Evolutionary conservation across 129 eudicot genomes (phyloP).

Genomic region (Kitagawia praeruptora): DNA sequence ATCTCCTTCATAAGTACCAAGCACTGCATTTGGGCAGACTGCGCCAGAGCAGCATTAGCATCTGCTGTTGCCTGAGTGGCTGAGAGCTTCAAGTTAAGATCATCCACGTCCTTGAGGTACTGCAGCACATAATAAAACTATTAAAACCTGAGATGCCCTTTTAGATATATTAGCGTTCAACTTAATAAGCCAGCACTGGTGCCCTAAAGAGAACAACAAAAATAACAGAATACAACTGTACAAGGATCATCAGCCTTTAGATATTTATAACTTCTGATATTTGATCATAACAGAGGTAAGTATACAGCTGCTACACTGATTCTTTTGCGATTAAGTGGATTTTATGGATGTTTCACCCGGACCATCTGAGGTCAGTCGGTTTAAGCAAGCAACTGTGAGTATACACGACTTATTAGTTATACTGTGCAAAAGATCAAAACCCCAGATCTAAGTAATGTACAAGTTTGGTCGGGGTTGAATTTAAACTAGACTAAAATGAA

Average conservation of each 20-base stretch:
- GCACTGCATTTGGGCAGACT: constrained; percentile 81
- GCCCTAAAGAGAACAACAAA: background rate
- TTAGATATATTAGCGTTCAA: background rate
- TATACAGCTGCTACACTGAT: background rate
- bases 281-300: background rate
- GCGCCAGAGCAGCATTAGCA: constrained; percentile 82
- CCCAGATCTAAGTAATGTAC: background rate
- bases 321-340: background rate
- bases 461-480: background rate
- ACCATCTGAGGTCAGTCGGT: background rate
- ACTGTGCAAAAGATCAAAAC: background rate
- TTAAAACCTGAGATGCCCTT: background rate
- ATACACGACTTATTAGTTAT: background rate
- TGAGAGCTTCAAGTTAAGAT: constrained; percentile 60
- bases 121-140: constrained; percentile 19
- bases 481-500: background rate
- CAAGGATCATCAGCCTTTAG: background rate
- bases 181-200: background rate
- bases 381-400: background rate
- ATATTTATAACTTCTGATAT: background rate
- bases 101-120: constrained; percentile 68
- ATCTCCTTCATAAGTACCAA: constrained; percentile 56
- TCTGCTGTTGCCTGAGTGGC: constrained; percentile 76
- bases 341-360: background rate
- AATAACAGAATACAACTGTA: background rate